Percentiles rank a stretch among this genome's conserved stretches.
These are phyloP conservation scores for Fusarium nanum DNA, from an alignment of 2,329 filamentous ascomycete genomes.

Conservation along the genomic window DNA sequence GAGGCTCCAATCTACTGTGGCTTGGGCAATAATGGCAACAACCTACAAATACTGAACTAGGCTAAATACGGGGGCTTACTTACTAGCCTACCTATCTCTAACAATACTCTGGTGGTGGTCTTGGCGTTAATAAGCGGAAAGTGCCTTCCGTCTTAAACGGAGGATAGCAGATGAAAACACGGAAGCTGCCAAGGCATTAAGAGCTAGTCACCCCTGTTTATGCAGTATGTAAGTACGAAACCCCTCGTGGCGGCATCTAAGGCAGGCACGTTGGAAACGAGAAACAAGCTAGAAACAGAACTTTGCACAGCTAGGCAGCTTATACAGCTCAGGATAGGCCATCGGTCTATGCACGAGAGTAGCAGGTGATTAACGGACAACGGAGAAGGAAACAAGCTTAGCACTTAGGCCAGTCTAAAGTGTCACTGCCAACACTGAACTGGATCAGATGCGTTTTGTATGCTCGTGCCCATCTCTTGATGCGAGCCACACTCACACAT, in stretches of 20 bases:
- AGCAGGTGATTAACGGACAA: background rate
- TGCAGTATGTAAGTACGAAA: slow-evolving; percentile 4
- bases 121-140: background rate
- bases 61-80: background rate
- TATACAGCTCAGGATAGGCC: background rate
- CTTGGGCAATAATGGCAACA: background rate
- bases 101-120: background rate
- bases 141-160: slow-evolving; percentile 31
- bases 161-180: slow-evolving; percentile 3
- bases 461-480: slow-evolving; percentile 8
- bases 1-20: slow-evolving; percentile 34
- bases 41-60: background rate
- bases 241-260: slow-evolving; percentile 24
- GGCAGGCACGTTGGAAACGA: slow-evolving; percentile 28
- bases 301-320: background rate
- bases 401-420: background rate
- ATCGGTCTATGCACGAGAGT: background rate
- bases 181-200: slow-evolving; percentile 28
- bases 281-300: slow-evolving; percentile 20
- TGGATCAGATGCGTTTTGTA: slow-evolving; percentile 10
- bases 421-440: slow-evolving; percentile 24
- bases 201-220: slow-evolving; percentile 12
- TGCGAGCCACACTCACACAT: slow-evolving; percentile 28
- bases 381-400: background rate
- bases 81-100: background rate